Percentiles rank a stretch among this genome's conserved stretches.
These are phyloP conservation scores for Sporothrix luriei DNA, from an alignment of 2,329 filamentous ascomycete genomes.

Conservation along the genomic window DNA sequence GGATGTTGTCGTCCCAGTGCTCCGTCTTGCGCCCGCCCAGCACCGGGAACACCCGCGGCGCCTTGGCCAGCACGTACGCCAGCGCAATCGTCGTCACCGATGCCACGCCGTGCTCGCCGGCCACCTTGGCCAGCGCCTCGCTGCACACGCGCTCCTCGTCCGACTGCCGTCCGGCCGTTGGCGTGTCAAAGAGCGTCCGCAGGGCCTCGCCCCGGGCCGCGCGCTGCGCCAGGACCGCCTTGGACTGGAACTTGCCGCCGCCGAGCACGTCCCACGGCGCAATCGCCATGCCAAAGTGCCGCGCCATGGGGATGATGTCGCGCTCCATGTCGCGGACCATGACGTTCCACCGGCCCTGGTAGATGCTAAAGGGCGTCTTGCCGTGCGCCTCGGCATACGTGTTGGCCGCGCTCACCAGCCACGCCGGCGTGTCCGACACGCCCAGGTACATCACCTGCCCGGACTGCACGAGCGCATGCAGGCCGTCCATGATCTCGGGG, in stretches of 20 bases:
- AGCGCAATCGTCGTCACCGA: constrained; percentile 62
- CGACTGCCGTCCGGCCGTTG: constrained; percentile 42
- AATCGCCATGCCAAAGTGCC: constrained; percentile 53
- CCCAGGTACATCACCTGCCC: constrained; percentile 50
- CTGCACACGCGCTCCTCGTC: constrained; percentile 57
- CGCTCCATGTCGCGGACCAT: constrained; percentile 43
- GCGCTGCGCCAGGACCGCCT: constrained; percentile 41
- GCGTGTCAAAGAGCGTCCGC: constrained; percentile 38
- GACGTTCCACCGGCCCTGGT: constrained; percentile 48
- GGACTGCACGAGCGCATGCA: constrained; percentile 48
- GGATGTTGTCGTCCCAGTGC: constrained; percentile 58
- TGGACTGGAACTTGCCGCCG: constrained; percentile 54
- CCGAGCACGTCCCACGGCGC: constrained; percentile 64
- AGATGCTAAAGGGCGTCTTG: constrained; percentile 46
- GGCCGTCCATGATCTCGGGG: constrained; percentile 49
- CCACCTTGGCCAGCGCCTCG: constrained; percentile 62
- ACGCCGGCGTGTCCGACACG: constrained; percentile 47
- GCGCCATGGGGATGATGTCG: constrained; percentile 50
- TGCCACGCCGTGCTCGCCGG: constrained; percentile 56
- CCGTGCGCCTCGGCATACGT: constrained; percentile 44
- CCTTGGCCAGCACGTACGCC: constrained; percentile 56
- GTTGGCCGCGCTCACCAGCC: constrained; percentile 47
- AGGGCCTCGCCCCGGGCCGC: constrained; percentile 46
- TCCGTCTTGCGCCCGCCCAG: constrained; percentile 56
- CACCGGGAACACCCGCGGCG: constrained; percentile 57